Conservation (phyloP, 2,329 filamentous ascomycete species). For the Cryoendolithus antarcticus region DNA sequence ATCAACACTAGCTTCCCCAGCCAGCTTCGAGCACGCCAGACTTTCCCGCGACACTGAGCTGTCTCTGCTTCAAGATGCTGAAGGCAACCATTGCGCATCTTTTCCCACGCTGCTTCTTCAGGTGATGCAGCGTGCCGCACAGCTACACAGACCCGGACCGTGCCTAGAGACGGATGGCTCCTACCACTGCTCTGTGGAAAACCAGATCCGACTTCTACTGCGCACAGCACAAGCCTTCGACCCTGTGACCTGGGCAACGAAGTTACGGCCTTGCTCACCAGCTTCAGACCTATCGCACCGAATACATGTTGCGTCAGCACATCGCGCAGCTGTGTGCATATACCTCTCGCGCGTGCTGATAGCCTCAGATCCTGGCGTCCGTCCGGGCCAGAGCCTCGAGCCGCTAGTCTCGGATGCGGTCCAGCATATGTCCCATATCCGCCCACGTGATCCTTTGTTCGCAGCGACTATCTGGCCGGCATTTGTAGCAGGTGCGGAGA, state of each 20-base stretch:
- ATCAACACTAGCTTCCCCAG: slow-evolving; percentile 1
- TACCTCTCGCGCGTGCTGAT: slow-evolving; percentile 25
- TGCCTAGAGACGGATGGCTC: background rate
- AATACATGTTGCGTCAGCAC: slow-evolving; percentile 25
- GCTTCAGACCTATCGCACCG: slow-evolving; percentile 23
- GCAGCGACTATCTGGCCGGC: slow-evolving; percentile 50
- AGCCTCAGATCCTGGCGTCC: slow-evolving; percentile 7
- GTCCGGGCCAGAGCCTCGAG: background rate
- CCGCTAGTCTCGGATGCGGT: slow-evolving; percentile 39
- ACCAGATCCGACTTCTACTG: background rate
- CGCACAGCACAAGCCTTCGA: slow-evolving; percentile 1
- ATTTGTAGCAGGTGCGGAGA: slow-evolving; percentile 46
- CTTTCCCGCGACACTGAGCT: slow-evolving; percentile 16
- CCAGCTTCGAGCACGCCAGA: background rate
- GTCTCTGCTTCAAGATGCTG: slow-evolving; percentile 26
- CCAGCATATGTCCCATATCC: slow-evolving; percentile 38
- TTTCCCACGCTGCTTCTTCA: slow-evolving; percentile 24
- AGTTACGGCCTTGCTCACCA: slow-evolving; percentile 22
- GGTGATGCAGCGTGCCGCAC: slow-evolving; percentile 25
- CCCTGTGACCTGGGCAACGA: slow-evolving; percentile 20
- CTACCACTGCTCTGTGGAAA: too few relatives aligned
- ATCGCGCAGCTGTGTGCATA: slow-evolving; percentile 29
- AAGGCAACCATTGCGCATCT: slow-evolving; percentile 29
- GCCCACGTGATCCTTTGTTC: slow-evolving; percentile 40
- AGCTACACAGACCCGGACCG: slow-evolving; percentile 15